These are phyloP conservation scores for Metarhizium brunneum DNA, from an alignment of 2,329 filamentous ascomycete species.

Conservation along the genomic window DNA sequence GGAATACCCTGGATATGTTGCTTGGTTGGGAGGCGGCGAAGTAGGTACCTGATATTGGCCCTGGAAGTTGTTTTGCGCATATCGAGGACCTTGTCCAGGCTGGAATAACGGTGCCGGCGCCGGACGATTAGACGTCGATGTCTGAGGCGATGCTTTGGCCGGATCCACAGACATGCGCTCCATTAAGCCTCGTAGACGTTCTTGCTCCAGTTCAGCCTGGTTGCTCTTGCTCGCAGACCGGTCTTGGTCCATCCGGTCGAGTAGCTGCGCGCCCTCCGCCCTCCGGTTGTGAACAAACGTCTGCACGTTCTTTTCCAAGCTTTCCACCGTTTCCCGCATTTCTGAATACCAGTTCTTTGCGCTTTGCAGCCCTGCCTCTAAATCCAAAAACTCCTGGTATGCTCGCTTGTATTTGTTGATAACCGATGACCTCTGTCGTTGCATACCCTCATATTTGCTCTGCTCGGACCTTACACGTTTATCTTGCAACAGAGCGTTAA, in stretches of 20 bases:
- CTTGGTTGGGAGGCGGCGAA: slow-evolving; percentile 43
- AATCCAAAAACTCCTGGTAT: slow-evolving; percentile 85
- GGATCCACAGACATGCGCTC: slow-evolving; percentile 88
- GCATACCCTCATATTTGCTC: slow-evolving; percentile 86
- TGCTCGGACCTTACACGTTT: slow-evolving; percentile 90
- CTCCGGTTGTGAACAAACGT: slow-evolving; percentile 92
- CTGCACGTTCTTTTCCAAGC: slow-evolving; percentile 89
- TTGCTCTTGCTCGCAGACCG: slow-evolving; percentile 50
- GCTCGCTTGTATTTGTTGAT: slow-evolving; percentile 83
- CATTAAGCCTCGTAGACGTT: slow-evolving; percentile 82
- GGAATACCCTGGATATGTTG: slow-evolving; percentile 32
- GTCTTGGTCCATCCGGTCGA: slow-evolving; percentile 78
- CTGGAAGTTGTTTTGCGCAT: slow-evolving; percentile 43
- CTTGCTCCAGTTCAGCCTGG: slow-evolving; percentile 75
- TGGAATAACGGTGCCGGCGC: slow-evolving; percentile 40
- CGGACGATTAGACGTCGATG: slow-evolving; percentile 14
- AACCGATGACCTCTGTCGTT: slow-evolving; percentile 70
- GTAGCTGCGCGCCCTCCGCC: slow-evolving; percentile 80
- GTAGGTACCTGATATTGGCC: slow-evolving; percentile 52
- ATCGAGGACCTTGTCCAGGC: slow-evolving; percentile 34
- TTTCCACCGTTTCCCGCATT: slow-evolving; percentile 91
- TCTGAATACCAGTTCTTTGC: slow-evolving; percentile 92
- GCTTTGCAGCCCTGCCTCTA: slow-evolving; percentile 75
- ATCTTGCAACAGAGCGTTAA: slow-evolving; percentile 83
- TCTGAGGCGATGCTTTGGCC: slow-evolving; percentile 26